Evolutionary conservation across 2,329 filamentous ascomycete species (phyloP), one percentile per base, ranked within the genome.

Genomic region (Emmonsiellopsis sp.): DNA sequence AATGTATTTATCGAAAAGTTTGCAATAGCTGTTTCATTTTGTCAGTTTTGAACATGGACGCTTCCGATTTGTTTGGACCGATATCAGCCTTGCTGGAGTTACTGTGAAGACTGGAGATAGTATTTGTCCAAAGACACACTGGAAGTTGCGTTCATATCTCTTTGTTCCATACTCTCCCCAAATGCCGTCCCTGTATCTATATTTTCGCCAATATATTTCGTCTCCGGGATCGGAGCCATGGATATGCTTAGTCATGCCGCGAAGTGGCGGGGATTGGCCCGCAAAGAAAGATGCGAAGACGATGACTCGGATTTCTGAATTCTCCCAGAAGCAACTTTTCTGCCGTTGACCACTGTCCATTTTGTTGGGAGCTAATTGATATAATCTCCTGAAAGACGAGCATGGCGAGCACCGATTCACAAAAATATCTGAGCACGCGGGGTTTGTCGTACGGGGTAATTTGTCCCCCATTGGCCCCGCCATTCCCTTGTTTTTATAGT

Each of bases 381-480:
- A 11, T 40, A 40, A 17, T 34, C 2, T 14, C 13, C 5, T 33
- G 14, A 51, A 8, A 32, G 21, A 11, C 8, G 27, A 43, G 21
- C n/a, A 59, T 59, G 58, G 37, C 56, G 34, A 21, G 53, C 47
- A 62, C 61, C 4, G 56, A 60, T 32, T 83, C 81, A 10, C 81
- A 84, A 62, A 74, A 75, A 60, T 85, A 84, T 63, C 70, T 84
- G 53, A 83, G 80, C 62, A 84, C 81, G 17, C 71, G 82, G 58
- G 82, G 81, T 60, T 81, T 80, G 56, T 81, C 77, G 31, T 83
- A 83, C 67, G 79, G 80, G 62, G 81, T 83, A 72, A 62, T 75
- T 66, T 33, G 17, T 48, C 34, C 31, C 10, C 7, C 42, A 17
- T 34, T 37, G 32, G 31, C 42, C 52, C 31, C 44, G 17, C 17